These are phyloP conservation scores for Fusarium goolgardi DNA, from an alignment of 2,329 filamentous ascomycete genomes.

Conservation along the genomic window DNA sequence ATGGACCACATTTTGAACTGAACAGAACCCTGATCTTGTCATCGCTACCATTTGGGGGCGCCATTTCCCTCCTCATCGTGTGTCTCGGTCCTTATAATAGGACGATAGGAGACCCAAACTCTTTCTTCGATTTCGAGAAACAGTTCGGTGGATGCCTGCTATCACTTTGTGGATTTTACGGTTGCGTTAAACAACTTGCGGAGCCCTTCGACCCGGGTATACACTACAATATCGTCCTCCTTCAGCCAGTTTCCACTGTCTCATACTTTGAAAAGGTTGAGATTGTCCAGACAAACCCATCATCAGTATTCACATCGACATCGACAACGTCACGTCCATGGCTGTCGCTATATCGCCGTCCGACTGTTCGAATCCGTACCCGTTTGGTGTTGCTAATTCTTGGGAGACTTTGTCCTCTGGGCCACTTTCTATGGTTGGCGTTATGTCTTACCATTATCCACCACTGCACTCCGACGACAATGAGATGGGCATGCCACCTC, in stretches of 20 bases:
- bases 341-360: slow-evolving; percentile 32
- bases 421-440: slow-evolving; percentile 32
- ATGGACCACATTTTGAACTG: slow-evolving; percentile 37
- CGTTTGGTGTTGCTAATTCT: slow-evolving; percentile 15
- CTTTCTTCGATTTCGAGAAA: neutral
- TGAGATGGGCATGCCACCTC: slow-evolving; percentile 57
- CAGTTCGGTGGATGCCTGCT: slow-evolving; percentile 20
- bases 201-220: slow-evolving; percentile 10
- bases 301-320: neutral
- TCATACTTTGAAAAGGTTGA: slow-evolving; percentile 7
- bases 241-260: slow-evolving; percentile 2
- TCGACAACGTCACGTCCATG: slow-evolving; percentile 31
- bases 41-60: slow-evolving; percentile 12
- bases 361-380: slow-evolving; percentile 25
- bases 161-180: slow-evolving; percentile 10
- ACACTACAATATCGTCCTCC: slow-evolving; percentile 16
- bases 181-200: slow-evolving; percentile 8
- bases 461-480: slow-evolving; percentile 55
- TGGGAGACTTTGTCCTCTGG: slow-evolving; percentile 27
- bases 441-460: slow-evolving; percentile 64
- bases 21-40: slow-evolving; percentile 16
- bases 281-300: slow-evolving; percentile 2
- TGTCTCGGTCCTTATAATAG: neutral
- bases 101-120: neutral
- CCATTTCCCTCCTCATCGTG: slow-evolving; percentile 3